Conservation (phyloP, 148 eudicot species). For the Mesembryanthemum crystallinum region DNA sequence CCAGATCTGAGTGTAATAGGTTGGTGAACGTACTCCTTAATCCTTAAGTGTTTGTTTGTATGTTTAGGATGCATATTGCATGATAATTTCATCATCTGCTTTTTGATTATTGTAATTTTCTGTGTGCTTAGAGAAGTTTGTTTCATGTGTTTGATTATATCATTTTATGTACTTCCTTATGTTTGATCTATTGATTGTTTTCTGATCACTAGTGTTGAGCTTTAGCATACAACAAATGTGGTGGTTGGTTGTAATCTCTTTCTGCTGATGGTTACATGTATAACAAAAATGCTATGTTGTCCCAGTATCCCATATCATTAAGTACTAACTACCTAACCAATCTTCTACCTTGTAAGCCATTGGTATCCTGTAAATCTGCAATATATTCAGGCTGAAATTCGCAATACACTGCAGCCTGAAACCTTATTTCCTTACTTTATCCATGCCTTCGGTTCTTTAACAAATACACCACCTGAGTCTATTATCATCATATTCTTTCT, state of each 20-base stretch:
- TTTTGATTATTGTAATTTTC: not conserved
- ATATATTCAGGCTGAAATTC: not conserved
- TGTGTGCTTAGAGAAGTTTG: not conserved
- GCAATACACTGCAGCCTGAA: not conserved
- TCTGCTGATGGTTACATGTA: no score
- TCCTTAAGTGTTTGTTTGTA: not conserved
- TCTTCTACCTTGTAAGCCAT: no score
- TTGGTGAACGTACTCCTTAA: conserved; percentile 19
- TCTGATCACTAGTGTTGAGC: not conserved
- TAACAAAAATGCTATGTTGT: no score
- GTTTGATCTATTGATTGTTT: no score
- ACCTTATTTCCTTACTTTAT: no score
- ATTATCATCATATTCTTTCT: not conserved
- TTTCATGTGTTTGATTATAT: not conserved
- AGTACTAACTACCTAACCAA: no score
- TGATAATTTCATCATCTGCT: not conserved
- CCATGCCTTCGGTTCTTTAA: not conserved
- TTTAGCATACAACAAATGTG: not conserved
- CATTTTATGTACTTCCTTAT: not conserved
- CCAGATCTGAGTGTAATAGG: conserved; percentile 73
- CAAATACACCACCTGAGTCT: not conserved
- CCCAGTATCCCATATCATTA: no score
- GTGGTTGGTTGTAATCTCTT: no score
- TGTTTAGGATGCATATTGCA: not conserved
- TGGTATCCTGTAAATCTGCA: not conserved